Evolutionary conservation across 805 yeast species (phyloP), one percentile per base, ranked within the genome.

Genomic region (Sugiyamaella chiloensis): DNA sequence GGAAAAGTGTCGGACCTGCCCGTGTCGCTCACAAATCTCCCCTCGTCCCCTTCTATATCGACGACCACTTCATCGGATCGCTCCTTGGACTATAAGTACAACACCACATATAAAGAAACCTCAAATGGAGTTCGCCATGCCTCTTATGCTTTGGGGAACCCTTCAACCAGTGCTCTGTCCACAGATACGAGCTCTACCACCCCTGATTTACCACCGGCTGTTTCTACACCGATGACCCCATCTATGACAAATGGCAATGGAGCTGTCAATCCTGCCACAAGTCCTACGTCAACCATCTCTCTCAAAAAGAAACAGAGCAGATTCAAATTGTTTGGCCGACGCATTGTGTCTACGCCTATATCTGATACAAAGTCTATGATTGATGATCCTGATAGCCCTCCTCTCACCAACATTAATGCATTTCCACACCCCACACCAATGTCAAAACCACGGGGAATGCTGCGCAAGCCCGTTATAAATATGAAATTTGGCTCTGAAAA

Each of bases 261-360:
- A 3, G 9, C 40, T 17, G 19, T 27, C 26, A 36, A 27, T 17
- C 40, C 42, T 9, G 12, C 20, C 21, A 21, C 42, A n/a, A 26
- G 32, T 31, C 9, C 34, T 5, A 14, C 32, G 6, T 12, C 42
- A 2, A 2, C 8, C 27, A 12, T 41, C 3, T 19, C 24, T 30
- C 24, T 35, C 37, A 35, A 47, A n/a, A 51, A 59, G 19, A 40
- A 58, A 27, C 56, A 56, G 30, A 52, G 48, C 47, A 49, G 50
- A 27, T 58, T 59, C 52, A 59, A 59, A 35, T 46, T 40, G 35
- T 58, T 59, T 42, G 60, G 34, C 24, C 16, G 40, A 6, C 39
- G 49, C 4, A 30, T 34, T 5, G 42, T 20, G 14, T 42, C 36
- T 16, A 34, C 52, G 11, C 26, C 50, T 11, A 12, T 46, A 6